Evolutionary conservation across 2,329 filamentous ascomycete species (phyloP).

Genomic region (Penicillium brevicompactum): DNA sequence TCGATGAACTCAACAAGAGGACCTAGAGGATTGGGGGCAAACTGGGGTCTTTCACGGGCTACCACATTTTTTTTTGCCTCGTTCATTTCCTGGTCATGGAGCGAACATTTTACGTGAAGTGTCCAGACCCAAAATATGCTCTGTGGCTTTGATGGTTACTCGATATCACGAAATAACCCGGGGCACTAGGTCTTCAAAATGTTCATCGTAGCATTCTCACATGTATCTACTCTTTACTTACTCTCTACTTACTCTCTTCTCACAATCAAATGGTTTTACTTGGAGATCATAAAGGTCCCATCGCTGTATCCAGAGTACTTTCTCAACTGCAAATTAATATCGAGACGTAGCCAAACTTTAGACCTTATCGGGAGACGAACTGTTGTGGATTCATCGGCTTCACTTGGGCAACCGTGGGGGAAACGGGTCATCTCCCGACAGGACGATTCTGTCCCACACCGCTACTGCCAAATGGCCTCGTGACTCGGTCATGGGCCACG

Average conservation of each 20-base stretch:
- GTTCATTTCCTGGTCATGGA: not conserved
- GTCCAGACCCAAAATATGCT: not conserved
- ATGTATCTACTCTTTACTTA: slow-evolving; percentile 25
- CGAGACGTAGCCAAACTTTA: too few relatives aligned
- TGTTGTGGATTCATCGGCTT: too few relatives aligned
- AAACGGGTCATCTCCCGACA: not conserved
- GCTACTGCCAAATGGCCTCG: not conserved
- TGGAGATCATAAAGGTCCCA: not conserved
- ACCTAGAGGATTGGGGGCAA: not conserved
- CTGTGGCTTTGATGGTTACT: slow-evolving; percentile 3
- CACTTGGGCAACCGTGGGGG: not conserved
- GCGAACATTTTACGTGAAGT: not conserved
- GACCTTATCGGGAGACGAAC: too few relatives aligned
- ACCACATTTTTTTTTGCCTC: not conserved
- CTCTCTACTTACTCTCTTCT: slow-evolving; percentile 1
- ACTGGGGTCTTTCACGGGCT: not conserved
- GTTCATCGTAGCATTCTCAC: slow-evolving; percentile 11
- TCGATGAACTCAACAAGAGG: not conserved
- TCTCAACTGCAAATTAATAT: too few relatives aligned
- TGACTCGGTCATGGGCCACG: not conserved
- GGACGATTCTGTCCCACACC: not conserved
- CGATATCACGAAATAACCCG: slow-evolving; percentile 5
- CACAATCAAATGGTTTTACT: slow-evolving; percentile 5
- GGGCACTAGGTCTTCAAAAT: slow-evolving; percentile 5
- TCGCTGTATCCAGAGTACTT: not conserved